Percentiles rank a stretch among this genome's conserved stretches.
These are phyloP conservation scores for Geotrichum carabidarum DNA, from an alignment of 1,139 yeast genomes.

Conservation along the genomic window DNA sequence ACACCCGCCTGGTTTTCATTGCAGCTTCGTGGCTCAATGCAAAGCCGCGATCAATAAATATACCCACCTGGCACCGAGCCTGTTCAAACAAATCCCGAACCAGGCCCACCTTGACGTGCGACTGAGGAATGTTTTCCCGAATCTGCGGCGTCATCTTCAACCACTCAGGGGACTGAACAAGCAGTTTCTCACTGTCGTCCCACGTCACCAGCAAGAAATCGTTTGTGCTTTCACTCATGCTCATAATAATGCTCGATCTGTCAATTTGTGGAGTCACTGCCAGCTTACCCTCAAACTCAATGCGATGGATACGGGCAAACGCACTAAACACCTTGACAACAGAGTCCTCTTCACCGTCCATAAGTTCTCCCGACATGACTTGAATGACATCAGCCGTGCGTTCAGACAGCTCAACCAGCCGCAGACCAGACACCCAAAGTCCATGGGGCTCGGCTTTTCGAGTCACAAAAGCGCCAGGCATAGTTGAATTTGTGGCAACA, in stretches of 20 bases:
- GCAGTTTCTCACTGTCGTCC: constrained; percentile 20
- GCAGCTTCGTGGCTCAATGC: constrained; percentile 4
- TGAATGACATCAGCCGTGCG: constrained; percentile 65
- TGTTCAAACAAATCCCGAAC: constrained; percentile 10
- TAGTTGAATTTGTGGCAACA: constrained; percentile 22
- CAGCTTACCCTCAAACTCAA: constrained; percentile 50
- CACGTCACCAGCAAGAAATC: constrained; percentile 25
- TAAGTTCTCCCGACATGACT: constrained; percentile 46
- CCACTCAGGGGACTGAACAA: constrained; percentile 7
- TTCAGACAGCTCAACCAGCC: constrained; percentile 55
- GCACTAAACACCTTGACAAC: constrained; percentile 51
- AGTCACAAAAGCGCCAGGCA: constrained; percentile 24
- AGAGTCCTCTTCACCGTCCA: constrained; percentile 43
- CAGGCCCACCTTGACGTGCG: constrained; percentile 21
- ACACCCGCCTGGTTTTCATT: constrained; percentile 7
- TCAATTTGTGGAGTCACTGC: constrained; percentile 47
- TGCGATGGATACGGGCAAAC: constrained; percentile 48
- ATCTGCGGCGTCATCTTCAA: constrained; percentile 9
- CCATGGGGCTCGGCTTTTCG: constrained; percentile 26
- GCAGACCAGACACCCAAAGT: constrained; percentile 49
- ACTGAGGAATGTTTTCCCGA: constrained; percentile 13
- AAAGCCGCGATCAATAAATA: constrained; percentile 22
- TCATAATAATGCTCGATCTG: constrained; percentile 32
- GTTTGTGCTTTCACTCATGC: constrained; percentile 14
- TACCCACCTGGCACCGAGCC: constrained; percentile 16